Evolutionary conservation across 345 rosid genomes (phyloP).

Genomic region (Brassica nigra): DNA sequence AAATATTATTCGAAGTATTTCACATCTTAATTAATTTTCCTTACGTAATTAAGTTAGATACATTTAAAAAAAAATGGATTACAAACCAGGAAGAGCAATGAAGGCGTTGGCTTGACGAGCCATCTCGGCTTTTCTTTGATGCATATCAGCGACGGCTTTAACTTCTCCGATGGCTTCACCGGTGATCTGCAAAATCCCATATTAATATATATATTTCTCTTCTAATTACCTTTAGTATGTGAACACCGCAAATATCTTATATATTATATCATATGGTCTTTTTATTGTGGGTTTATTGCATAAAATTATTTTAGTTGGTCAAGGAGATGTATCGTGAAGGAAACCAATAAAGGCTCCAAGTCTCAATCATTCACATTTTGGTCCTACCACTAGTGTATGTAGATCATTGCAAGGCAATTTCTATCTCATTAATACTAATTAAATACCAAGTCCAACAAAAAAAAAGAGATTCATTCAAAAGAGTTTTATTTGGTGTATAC

Average conservation of each 20-base stretch:
- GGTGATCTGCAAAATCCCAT: conserved; percentile 53
- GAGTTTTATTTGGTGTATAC: conserved; percentile 44
- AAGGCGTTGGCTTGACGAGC: conserved; percentile 94
- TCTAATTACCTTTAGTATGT: conserved; percentile 16
- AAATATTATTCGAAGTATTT: background rate
- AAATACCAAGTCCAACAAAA: conserved; percentile 24
- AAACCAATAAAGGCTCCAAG: conserved; percentile 34
- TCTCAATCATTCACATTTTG: conserved; percentile 40
- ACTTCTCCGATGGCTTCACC: conserved; percentile 89
- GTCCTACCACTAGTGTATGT: conserved; percentile 45
- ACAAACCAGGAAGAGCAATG: conserved; percentile 87
- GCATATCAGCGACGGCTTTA: conserved; percentile 87
- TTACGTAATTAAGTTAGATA: background rate
- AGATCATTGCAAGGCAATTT: conserved; percentile 36
- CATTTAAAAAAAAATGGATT: background rate
- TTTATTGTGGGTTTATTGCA: conserved; percentile 5
- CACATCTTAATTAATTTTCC: background rate
- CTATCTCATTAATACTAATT: conserved; percentile 25
- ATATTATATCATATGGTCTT: conserved; percentile 13
- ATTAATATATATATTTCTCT: background rate
- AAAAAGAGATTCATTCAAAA: background rate
- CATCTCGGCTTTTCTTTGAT: conserved; percentile 96
- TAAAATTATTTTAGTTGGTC: conserved; percentile 36
- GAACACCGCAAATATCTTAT: conserved; percentile 21
- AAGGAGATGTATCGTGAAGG: conserved; percentile 39